phyloP scores from a whole-genome alignment of 1,284 basidiomycete species.

The Bondarzewia mesenterica region DNA sequence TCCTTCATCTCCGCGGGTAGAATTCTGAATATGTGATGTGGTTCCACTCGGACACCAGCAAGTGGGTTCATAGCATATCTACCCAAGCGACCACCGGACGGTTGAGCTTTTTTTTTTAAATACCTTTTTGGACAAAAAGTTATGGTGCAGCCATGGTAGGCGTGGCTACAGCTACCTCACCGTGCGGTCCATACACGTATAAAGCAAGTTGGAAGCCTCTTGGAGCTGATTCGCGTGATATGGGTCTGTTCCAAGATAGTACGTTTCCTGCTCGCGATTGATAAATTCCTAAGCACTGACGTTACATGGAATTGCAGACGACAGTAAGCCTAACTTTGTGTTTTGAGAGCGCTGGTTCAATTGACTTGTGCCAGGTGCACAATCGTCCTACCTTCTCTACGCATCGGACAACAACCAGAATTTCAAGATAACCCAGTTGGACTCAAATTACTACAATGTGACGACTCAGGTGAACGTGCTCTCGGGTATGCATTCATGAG shows the following conservation, averaged over 20 bases:
- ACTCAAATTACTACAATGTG: conserved; percentile 52
- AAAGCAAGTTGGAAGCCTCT: conserved; percentile 49
- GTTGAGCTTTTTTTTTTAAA: neutral
- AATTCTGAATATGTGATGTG: conserved; percentile 63
- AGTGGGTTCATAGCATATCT: conserved; percentile 32
- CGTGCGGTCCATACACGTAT: conserved; percentile 55
- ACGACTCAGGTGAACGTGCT: conserved; percentile 38
- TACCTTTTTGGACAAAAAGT: conserved; percentile 23
- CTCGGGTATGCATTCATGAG: conserved; percentile 26
- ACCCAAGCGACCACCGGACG: too few relatives aligned
- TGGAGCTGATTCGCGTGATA: conserved; percentile 52
- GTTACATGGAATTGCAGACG: conserved; percentile 23
- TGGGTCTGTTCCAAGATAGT: conserved; percentile 54
- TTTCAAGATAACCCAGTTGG: conserved; percentile 55
- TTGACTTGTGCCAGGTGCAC: conserved; percentile 9
- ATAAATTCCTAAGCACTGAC: neutral
- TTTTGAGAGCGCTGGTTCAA: neutral
- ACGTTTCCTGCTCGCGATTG: conserved; percentile 1
- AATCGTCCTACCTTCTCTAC: conserved; percentile 49
- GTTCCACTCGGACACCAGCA: conserved; percentile 59
- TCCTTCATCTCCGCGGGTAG: conserved; percentile 20
- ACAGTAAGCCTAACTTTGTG: conserved; percentile 22
- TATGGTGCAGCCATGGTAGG: conserved; percentile 58
- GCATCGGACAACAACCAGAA: conserved; percentile 64
- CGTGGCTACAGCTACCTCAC: conserved; percentile 48